Base-by-base conservation (phyloP, 148 eudicot species). In the Heliamphora exappendiculata region DNA sequence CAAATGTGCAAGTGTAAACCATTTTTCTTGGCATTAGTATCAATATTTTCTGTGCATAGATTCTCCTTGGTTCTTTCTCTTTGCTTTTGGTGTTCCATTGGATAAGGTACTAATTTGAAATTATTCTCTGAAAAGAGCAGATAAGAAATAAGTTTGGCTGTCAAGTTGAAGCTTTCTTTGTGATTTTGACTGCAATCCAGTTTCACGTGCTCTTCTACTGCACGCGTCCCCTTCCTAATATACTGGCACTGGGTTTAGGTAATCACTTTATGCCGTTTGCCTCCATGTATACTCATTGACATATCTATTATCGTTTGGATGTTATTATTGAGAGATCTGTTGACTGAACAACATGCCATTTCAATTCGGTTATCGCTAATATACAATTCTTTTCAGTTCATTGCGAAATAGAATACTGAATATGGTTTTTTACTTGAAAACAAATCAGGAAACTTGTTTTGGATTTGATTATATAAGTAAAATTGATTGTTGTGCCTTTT, bases 201-300 rank as follows among this genome's bases (percentile, higher is more conserved):
- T 95, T 95, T 83, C 99, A 95, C 81, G 67, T 86, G 84, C 82
- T 93, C 82, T 95, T 95, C 84, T 95, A 95, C 75, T 84, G 94
- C 88, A 88, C 99, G 24, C 97, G 99, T 20, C 94, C 99, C 73
- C 97, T 95, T 80, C 99, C 99, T 37, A 95, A 95, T 75, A 85
- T 89, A 81, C 45, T 95, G 80, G 97, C 99, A 12, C 80, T 89
- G 77, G 97, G 93, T 75, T 82, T 95, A 87, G 99, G 99, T 95
- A 82, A 87, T 77, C 80, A 47, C 51, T 63, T 64, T 49, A 34
- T 75, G 62, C 63, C 39, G 67, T 67, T 73, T 39, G 14, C 49
- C 59, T 44, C 50, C 34, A 44, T 1, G 7, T 49, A 33, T 63
- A 53, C 26, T 36, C 2, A 70, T 36, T 49, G 14, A 63, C 6